Base-by-base conservation (phyloP, 352 stramenopile genomes). In the Globisporangium emineosum region DNA sequence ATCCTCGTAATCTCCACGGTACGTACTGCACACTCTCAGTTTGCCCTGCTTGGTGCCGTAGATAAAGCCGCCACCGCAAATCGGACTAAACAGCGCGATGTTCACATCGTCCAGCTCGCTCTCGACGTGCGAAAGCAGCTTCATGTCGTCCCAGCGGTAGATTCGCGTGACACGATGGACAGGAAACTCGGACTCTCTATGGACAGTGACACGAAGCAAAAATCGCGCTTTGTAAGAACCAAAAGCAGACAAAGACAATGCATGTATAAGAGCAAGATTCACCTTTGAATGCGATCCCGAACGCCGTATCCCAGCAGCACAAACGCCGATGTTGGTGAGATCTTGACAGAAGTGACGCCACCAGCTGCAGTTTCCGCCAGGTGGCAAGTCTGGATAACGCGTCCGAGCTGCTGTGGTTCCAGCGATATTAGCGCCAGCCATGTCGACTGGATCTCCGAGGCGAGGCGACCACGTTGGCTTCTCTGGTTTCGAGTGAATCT, bases 21-120 rank as follows among this genome's bases (percentile, higher is more conserved):
- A 95, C 1, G 77, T 89, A 64, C 71, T 88, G 66, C 84, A 95
- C 10, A 98, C 83, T 53, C 96, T 79, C 9, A 99, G 82, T 64
- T 97, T 93, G 33, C 97, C 97, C 70, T 98, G 94, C 60, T 98
- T 98, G 17, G 97, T 99, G 53, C 97, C 97, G 76, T 99, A 99
- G n/a, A 99, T 83, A 71, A 99, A 98, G 3, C 97, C 97, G 58
- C 95, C 86, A 21, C 97, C 97, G 53, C 93, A 96, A 61, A 98
- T 91, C 8, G 97, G 97, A 79, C 98, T 98, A 74, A 99, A 99
- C 37, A 98, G 72, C 51, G 97, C 96, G 78, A 99, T 99, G 73
- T 99, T 99, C 33, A 99, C 96, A 80, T 99, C 97, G 70, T 99
- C 97, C 42, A 98, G 87, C 35, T 86, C 85, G 42, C 83, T 92